A percentile compares a stretch with the other conserved stretches of the same genome.
Evolutionary conservation across 371 early-diverging fungal genomes (phyloP).

Genomic region (Mortierella sp.): DNA sequence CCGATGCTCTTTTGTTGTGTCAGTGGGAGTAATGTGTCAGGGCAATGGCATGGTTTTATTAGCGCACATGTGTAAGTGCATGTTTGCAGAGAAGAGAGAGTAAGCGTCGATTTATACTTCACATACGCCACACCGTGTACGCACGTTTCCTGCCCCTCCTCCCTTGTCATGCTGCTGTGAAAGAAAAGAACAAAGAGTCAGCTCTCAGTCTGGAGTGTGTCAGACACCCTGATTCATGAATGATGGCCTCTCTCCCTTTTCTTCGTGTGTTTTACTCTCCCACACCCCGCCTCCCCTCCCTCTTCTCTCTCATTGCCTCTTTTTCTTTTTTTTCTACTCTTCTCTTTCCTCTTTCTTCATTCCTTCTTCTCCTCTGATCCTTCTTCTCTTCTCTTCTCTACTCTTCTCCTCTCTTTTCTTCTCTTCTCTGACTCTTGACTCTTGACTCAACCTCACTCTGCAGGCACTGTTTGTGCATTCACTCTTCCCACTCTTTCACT

Average conservation of each 20-base stretch:
- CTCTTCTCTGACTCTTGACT: background rate
- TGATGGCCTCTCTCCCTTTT: background rate
- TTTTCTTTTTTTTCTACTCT: background rate
- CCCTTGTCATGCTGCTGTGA: background rate
- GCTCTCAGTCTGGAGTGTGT: background rate
- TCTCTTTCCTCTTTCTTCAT: background rate
- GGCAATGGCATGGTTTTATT: background rate
- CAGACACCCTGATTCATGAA: background rate
- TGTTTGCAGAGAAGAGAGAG: background rate
- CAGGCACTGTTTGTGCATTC: background rate
- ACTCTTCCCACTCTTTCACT: background rate
- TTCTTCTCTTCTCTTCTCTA: background rate
- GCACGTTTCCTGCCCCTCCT: background rate
- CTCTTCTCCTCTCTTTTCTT: too few species aligned
- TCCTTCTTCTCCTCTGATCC: background rate
- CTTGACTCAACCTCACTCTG: background rate
- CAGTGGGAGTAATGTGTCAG: background rate
- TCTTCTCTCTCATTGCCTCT: background rate
- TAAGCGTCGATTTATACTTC: background rate
- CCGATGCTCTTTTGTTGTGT: background rate
- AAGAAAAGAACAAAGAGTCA: background rate
- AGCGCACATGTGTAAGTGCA: conserved; percentile 6
- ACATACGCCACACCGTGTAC: background rate
- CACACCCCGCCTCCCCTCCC: background rate
- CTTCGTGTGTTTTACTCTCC: too few species aligned